Conservation (phyloP, 2,329 filamentous ascomycete species). For the Talaromyces marneffei region DNA sequence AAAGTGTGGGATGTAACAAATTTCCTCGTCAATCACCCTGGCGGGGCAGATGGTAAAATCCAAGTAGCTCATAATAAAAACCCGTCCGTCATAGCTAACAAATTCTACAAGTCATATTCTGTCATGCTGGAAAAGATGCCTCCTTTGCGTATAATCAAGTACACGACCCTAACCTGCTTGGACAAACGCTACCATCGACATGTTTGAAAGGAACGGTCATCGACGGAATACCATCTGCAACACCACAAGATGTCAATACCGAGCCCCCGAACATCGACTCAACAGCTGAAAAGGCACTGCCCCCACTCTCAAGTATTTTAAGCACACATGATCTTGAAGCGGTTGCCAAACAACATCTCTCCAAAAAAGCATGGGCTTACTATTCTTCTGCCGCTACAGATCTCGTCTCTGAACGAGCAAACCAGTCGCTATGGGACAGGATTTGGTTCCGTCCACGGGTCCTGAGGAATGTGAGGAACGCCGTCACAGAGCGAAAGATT, state of each 20-base stretch:
- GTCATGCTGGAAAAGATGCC: constrained; percentile 30
- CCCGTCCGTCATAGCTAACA: background rate
- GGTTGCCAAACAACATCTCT: constrained; percentile 25
- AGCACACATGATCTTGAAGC: constrained; percentile 30
- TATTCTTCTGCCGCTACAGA: constrained; percentile 48
- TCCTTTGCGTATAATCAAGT: constrained; percentile 31
- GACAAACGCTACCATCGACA: constrained; percentile 21
- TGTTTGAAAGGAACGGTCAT: constrained; percentile 20
- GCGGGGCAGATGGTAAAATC: background rate
- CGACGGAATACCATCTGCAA: constrained; percentile 22
- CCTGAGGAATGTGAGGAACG: constrained; percentile 23
- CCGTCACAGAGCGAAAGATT: background rate
- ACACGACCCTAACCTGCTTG: constrained; percentile 25
- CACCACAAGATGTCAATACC: background rate
- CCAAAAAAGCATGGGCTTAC: constrained; percentile 32
- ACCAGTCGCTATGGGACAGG: constrained; percentile 34
- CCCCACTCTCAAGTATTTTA: background rate
- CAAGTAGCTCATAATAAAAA: background rate
- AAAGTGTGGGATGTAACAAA: constrained; percentile 48
- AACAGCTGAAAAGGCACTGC: background rate
- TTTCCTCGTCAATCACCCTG: constrained; percentile 28
- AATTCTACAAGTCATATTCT: constrained; percentile 24
- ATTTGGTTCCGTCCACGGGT: constrained; percentile 45
- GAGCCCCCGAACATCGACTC: background rate
- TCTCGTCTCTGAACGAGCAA: constrained; percentile 41